Evolutionary conservation across 306 rosid genomes (phyloP).

Genomic region (Gynostemma pentaphyllum): DNA sequence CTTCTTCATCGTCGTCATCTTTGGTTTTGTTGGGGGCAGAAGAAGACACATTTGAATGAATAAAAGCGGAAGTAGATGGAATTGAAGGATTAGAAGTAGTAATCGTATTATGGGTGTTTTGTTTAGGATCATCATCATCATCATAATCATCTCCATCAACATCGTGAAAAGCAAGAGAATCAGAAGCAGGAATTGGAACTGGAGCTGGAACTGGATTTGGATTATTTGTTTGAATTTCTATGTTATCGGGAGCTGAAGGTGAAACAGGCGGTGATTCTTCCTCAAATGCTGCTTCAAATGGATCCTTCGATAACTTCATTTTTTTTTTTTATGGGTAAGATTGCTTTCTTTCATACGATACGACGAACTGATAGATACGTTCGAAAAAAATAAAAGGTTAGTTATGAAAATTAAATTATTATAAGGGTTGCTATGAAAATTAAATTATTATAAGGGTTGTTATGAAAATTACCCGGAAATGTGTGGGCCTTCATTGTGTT

Average conservation of each 20-base stretch:
- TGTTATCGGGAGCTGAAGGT: conserved; percentile 16
- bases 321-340: not conserved
- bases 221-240: conserved; percentile 16
- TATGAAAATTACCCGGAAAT: too few relatives aligned
- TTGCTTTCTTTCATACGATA: too few relatives aligned
- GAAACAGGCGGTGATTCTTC: conserved; percentile 71
- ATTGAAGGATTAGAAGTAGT: too few relatives aligned
- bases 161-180: conserved; percentile 21
- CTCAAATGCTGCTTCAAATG: conserved; percentile 93
- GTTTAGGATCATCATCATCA: conserved; percentile 3
- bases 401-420: too few relatives aligned
- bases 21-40: conserved; percentile 27
- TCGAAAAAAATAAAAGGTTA: too few relatives aligned
- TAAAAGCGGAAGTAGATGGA: not conserved
- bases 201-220: too few relatives aligned
- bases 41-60: conserved; percentile 5
- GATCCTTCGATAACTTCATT: conserved; percentile 67
- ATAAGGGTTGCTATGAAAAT: too few relatives aligned
- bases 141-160: too few relatives aligned
- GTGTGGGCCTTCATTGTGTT: too few relatives aligned
- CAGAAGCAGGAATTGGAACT: not conserved
- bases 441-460: too few relatives aligned
- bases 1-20: conserved; percentile 77
- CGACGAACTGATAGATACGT: too few relatives aligned
- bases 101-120: not conserved